These are phyloP conservation scores for Solanum tarapatanum DNA, from an alignment of 257 asterid species.

Conservation along the genomic window DNA sequence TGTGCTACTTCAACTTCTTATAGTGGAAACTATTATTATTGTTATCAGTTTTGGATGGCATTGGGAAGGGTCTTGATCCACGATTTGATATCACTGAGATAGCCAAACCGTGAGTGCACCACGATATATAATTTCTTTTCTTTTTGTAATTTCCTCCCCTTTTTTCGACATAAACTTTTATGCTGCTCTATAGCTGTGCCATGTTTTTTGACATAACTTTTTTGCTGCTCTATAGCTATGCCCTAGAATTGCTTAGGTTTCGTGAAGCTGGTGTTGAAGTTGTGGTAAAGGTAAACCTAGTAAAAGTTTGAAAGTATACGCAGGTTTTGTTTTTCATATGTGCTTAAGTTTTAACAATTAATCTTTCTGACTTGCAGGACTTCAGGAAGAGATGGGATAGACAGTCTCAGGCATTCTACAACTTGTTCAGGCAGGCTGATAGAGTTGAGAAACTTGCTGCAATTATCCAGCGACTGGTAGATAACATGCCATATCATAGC, in stretches of 20 bases:
- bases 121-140: background rate
- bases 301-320: background rate
- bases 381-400: constrained; percentile 82
- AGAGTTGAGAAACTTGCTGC: constrained; percentile 87
- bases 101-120: constrained; percentile 78
- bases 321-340: background rate
- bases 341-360: background rate
- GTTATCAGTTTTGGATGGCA: constrained; percentile 84
- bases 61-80: constrained; percentile 98
- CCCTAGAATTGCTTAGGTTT: constrained; percentile 77
- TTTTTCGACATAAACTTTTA: background rate
- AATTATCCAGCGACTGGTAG: constrained; percentile 71
- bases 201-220: background rate
- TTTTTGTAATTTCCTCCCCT: background rate
- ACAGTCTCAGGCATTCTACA: constrained; percentile 81
- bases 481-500: background rate
- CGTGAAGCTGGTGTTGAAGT: constrained; percentile 98
- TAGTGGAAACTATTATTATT: background rate
- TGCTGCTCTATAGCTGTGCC: constrained; percentile 45
- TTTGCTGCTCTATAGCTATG: constrained; percentile 47
- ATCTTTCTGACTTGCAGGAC: constrained; percentile 43
- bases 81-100: constrained; percentile 98
- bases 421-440: constrained; percentile 95
- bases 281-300: constrained; percentile 42
- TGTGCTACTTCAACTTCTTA: background rate